Percentiles rank a stretch among this genome's conserved stretches.
phyloP scores from a whole-genome alignment of 2,329 filamentous ascomycete genomes.

The Apiospora pterosperma region DNA sequence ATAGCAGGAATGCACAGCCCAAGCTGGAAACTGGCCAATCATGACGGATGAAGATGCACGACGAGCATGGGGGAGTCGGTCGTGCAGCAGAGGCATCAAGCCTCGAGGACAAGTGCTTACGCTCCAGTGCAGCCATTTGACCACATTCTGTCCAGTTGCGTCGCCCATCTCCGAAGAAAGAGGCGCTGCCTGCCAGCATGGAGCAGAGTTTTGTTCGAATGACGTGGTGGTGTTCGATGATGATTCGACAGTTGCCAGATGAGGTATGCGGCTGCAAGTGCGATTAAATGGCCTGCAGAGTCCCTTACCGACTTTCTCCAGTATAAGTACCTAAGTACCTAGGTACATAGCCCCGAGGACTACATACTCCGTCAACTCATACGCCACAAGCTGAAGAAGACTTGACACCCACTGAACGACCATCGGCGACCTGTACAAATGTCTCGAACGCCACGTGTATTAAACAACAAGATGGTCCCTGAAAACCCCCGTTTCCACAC shows the following conservation, averaged over 20 bases:
- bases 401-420: not conserved
- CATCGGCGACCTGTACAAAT: not conserved
- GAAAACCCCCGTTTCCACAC: not conserved
- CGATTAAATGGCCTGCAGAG: not conserved
- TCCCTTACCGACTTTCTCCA: not conserved
- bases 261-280: not conserved
- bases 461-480: not conserved
- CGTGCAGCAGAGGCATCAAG: not conserved
- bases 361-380: not conserved
- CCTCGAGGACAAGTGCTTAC: not conserved
- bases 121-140: not conserved
- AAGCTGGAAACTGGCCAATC: not conserved
- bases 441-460: not conserved
- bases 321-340: too few species aligned
- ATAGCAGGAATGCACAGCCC: not conserved
- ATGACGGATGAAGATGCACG: not conserved
- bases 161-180: slow-evolving; percentile 2
- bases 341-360: not conserved
- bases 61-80: not conserved
- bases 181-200: not conserved
- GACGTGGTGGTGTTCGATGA: not conserved
- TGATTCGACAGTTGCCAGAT: not conserved
- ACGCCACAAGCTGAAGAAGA: not conserved
- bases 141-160: not conserved
- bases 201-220: not conserved